Percentiles rank a stretch among this genome's conserved stretches.
phyloP scores from a whole-genome alignment of 1,139 yeast species.

The Geotrichum histeridarum region DNA sequence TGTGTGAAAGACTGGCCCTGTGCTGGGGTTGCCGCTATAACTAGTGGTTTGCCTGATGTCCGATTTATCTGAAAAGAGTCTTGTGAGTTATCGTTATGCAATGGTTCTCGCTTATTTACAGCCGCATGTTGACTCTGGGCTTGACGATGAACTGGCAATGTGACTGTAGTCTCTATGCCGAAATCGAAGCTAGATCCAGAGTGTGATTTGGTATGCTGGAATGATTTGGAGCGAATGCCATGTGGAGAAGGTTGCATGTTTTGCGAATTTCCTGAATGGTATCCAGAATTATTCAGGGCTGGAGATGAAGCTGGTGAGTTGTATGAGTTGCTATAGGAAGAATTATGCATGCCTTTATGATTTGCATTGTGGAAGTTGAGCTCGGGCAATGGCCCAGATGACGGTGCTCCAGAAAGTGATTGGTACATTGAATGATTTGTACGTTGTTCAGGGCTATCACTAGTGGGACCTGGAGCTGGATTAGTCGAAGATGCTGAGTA shows the following conservation, averaged over 20 bases:
- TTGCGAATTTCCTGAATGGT: not conserved
- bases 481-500: no score
- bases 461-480: no score
- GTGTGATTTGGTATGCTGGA: not conserved
- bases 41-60: not conserved
- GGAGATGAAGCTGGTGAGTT: not conserved
- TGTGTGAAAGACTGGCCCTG: not conserved
- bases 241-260: not conserved
- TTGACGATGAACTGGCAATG: constrained; percentile 5
- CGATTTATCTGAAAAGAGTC: not conserved
- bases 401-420: no score
- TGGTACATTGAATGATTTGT: no score
- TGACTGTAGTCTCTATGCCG: constrained; percentile 7
- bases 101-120: no score
- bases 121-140: not conserved
- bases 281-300: not conserved
- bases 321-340: not conserved
- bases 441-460: no score
- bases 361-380: no score
- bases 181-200: constrained; percentile 4
- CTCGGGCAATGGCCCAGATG: no score
- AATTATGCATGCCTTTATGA: not conserved
- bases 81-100: not conserved
- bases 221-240: not conserved
- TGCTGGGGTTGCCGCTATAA: not conserved